Base-by-base conservation (phyloP, 2,329 filamentous ascomycete genomes). In the Fusarium ramigenum region DNA sequence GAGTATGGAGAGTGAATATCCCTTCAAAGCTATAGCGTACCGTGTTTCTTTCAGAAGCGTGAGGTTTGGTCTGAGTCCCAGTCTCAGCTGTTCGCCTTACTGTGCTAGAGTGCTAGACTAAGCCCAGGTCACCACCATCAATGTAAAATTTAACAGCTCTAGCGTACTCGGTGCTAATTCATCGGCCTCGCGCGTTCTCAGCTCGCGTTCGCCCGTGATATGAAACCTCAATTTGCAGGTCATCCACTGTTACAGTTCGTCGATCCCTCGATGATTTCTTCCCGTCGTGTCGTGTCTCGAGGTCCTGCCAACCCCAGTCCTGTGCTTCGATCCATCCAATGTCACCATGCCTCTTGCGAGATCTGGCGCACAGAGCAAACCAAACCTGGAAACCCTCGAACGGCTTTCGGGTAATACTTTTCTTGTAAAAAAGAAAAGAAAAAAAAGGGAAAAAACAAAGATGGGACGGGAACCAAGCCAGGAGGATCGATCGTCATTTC, bases 191-290 rank as follows among this genome's bases (percentile, higher is more conserved):
- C 70, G 74, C 74, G 32, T 37, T 46, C 53, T 53, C 75, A 79
- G 78, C 76, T 72, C 75, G 76, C 52, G 70, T 71, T 74, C 79
- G 70, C 62, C 70, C 70, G 77, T 75, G 78, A 73, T 72, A 74
- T 75, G 72, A 74, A 74, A 74, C 75, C 67, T 69, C 65, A 70
- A 60, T 69, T 73, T 60, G 39, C 40, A 63, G 57, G 63, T 46
- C 64, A 50, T 60, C 61, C 59, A 63, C 52, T 63, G 64, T 70
- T 57, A 66, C 44, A 64, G 58, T 46, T 64, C 34, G 65, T 61
- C 63, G 63, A 66, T 69, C 58, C 68, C 56, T 64, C 58, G 54
- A 61, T 61, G 66, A 65, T 63, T 69, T 52, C 63, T 60, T 70
- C 58, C 58, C 43, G 52, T 66, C 46, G 57, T 49, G 66, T 66